Conservation (phyloP, 2,329 filamentous ascomycete species). For the Phaeoacremonium minimum region DNA sequence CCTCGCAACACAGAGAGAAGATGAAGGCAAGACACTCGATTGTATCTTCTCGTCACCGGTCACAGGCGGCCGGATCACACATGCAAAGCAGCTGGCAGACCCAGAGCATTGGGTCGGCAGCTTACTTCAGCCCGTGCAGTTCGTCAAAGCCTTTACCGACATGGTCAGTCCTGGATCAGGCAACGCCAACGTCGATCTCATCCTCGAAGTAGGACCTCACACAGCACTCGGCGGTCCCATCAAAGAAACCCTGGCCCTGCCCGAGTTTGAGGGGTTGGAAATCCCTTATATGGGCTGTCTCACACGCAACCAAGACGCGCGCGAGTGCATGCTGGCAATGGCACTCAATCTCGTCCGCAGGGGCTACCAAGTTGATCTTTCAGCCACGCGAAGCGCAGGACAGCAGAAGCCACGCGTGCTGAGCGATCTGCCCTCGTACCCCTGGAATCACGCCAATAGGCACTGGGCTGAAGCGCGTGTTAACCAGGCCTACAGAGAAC, state of each 20-base stretch:
- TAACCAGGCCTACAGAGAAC: conserved; percentile 25
- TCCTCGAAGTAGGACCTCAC: conserved; percentile 24
- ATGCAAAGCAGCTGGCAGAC: not conserved
- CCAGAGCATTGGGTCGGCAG: conserved; percentile 8
- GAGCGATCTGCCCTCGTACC: conserved; percentile 39
- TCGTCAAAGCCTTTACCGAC: not conserved
- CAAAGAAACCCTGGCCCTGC: conserved; percentile 16
- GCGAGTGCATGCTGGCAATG: conserved; percentile 1
- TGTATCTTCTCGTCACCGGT: not conserved
- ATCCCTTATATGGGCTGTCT: conserved; percentile 2
- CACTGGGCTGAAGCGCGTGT: conserved; percentile 33
- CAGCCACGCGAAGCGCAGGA: conserved; percentile 19
- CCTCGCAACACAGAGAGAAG: not conserved
- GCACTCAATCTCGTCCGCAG: conserved; percentile 3
- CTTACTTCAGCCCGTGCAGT: conserved; percentile 8
- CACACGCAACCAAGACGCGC: not conserved
- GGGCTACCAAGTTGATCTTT: conserved; percentile 2
- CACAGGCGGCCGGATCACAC: not conserved
- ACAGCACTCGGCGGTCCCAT: conserved; percentile 22
- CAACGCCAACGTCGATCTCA: conserved; percentile 8
- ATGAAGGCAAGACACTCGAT: not conserved
- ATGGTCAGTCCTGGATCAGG: conserved; percentile 10
- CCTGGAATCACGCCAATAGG: conserved; percentile 37
- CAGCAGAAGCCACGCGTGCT: no score
- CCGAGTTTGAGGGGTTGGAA: conserved; percentile 4